A percentile compares a stretch with the other conserved stretches of the same genome.
These are phyloP conservation scores for Anisodus tanguticus DNA, from an alignment of 257 asterid genomes.

Conservation along the genomic window DNA sequence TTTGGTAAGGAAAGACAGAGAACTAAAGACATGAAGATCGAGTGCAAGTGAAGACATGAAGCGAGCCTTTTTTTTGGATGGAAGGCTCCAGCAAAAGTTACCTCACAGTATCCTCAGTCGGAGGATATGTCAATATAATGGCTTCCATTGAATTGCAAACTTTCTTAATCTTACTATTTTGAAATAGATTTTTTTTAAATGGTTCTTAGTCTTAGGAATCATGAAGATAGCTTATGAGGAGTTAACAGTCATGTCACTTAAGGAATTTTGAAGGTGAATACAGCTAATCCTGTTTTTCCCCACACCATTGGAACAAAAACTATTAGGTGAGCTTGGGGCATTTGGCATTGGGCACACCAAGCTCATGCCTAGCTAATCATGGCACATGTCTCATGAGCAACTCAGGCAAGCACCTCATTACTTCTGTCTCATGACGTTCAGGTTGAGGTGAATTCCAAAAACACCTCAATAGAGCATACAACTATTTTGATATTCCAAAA, in stretches of 20 bases:
- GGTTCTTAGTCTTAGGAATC: neutral
- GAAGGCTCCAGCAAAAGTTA: neutral
- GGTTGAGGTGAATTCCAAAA: neutral
- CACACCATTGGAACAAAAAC: neutral
- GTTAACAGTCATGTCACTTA: neutral
- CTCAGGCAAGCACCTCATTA: neutral
- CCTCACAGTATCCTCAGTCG: neutral
- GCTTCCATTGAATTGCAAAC: neutral
- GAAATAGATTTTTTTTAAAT: too few species aligned
- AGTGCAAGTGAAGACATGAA: neutral
- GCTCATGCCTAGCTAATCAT: neutral
- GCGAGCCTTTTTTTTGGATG: neutral
- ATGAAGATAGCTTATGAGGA: neutral
- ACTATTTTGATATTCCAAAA: neutral
- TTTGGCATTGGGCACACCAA: neutral
- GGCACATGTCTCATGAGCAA: neutral
- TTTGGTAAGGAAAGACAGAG: conserved; percentile 11
- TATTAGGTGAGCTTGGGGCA: neutral
- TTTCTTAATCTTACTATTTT: neutral
- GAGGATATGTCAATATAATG: neutral
- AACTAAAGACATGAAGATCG: neutral
- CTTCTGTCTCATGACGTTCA: neutral
- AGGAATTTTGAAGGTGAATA: neutral
- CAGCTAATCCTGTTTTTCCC: neutral
- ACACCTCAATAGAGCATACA: neutral